Percentiles rank a stretch among this genome's conserved stretches.
These are phyloP conservation scores for Delonix regia DNA, from an alignment of 306 rosid genomes.

Conservation along the genomic window DNA sequence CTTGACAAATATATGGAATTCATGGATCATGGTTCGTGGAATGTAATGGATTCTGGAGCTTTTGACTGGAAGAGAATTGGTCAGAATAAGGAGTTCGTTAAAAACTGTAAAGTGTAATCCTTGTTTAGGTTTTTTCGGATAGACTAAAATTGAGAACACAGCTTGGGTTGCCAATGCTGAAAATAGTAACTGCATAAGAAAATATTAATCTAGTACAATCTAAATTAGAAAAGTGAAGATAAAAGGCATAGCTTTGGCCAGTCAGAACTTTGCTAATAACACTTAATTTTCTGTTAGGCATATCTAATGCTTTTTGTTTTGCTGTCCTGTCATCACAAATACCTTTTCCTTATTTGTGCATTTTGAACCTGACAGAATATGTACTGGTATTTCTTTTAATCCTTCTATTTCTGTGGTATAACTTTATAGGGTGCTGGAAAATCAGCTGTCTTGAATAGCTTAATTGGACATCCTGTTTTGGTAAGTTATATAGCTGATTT, in stretches of 20 bases:
- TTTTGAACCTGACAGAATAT: not conserved
- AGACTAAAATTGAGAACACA: not conserved
- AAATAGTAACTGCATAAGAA: not conserved
- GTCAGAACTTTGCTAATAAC: not conserved
- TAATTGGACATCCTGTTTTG: constrained; percentile 96
- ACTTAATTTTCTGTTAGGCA: not conserved
- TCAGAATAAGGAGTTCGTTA: not conserved
- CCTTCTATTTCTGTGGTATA: not conserved
- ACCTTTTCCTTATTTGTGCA: not conserved
- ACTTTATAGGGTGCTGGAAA: constrained; percentile 87
- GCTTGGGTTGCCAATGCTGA: not conserved
- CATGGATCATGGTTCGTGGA: not conserved
- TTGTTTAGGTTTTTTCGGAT: not conserved
- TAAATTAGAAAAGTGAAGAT: not conserved
- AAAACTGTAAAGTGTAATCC: not conserved
- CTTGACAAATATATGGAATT: not conserved
- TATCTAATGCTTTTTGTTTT: not conserved
- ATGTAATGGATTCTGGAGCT: not conserved
- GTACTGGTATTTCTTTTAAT: not conserved
- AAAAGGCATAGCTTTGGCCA: no score
- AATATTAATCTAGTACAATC: not conserved
- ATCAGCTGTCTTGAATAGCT: constrained; percentile 88
- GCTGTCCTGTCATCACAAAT: not conserved
- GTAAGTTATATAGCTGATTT: constrained; percentile 46
- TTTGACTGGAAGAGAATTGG: not conserved